phyloP scores from a whole-genome alignment of 805 yeast genomes.

The Schizosaccharomyces osmophilus region DNA sequence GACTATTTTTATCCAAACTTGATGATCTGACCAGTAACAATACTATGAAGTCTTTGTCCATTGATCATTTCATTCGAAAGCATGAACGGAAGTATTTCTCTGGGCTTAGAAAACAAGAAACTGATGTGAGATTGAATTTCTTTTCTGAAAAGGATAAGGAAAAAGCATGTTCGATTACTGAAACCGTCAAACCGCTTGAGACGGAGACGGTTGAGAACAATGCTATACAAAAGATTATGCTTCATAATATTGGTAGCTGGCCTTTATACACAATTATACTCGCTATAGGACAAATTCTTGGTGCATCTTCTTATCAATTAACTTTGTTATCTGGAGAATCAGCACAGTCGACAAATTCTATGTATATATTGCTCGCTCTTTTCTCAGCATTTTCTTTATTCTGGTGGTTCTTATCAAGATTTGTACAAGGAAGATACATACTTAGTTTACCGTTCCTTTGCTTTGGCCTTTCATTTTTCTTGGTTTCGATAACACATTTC shows the following conservation, averaged over 20 bases:
- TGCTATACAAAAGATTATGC: not conserved
- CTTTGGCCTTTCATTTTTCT: not conserved
- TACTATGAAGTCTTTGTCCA: not conserved
- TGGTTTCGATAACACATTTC: not conserved
- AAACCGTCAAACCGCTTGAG: not conserved
- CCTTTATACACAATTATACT: not conserved
- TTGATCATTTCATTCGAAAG: not conserved
- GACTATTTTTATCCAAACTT: not conserved
- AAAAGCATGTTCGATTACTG: not conserved
- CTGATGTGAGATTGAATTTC: not conserved
- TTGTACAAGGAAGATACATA: not conserved
- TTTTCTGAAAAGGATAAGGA: not conserved
- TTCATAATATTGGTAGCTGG: not conserved
- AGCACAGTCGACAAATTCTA: not conserved
- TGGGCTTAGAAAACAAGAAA: not conserved
- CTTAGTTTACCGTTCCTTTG: not conserved
- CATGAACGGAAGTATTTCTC: not conserved
- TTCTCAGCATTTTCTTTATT: not conserved
- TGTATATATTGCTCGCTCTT: not conserved
- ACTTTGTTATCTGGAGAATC: not conserved
- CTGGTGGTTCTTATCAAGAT: constrained; percentile 1
- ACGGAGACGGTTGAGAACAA: not conserved
- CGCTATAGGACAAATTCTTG: constrained; percentile 1
- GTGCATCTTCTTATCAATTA: constrained; percentile 1
- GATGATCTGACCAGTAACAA: not conserved